These are phyloP conservation scores for Sporothrix curviconia DNA, from an alignment of 2,329 filamentous ascomycete genomes.

Conservation along the genomic window DNA sequence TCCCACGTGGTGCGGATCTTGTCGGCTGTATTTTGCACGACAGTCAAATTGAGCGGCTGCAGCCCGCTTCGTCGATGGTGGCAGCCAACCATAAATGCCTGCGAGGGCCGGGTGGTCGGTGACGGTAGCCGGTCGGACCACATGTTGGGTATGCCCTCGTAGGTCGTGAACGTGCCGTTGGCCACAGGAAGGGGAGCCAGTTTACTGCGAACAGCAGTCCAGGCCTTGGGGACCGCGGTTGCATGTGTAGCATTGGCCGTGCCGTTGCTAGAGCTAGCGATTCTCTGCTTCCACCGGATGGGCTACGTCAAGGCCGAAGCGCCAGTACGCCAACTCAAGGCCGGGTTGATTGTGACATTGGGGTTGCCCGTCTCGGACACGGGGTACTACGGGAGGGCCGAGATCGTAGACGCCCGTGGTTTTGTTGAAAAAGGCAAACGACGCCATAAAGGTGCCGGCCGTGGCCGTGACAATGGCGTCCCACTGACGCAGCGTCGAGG, in stretches of 20 bases:
- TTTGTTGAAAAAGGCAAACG: constrained; percentile 48
- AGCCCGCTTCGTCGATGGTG: constrained; percentile 31
- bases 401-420: constrained; percentile 46
- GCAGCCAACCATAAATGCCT: constrained; percentile 37
- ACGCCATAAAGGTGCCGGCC: constrained; percentile 56
- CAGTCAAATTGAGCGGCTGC: constrained; percentile 28
- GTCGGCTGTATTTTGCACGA: constrained; percentile 32
- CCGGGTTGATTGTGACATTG: constrained; percentile 50
- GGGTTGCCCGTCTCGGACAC: constrained; percentile 52
- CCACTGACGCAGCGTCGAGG: constrained; percentile 44
- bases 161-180: constrained; percentile 46
- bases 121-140: constrained; percentile 34
- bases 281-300: constrained; percentile 44
- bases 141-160: constrained; percentile 43
- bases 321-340: constrained; percentile 56
- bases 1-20: constrained; percentile 35
- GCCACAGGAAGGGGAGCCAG: constrained; percentile 45
- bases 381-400: constrained; percentile 39
- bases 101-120: constrained; percentile 39
- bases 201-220: constrained; percentile 43
- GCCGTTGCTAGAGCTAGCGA: constrained; percentile 21
- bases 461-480: constrained; percentile 43
- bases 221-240: constrained; percentile 36
- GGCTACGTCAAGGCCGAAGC: constrained; percentile 53
- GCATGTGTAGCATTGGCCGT: background rate